These are phyloP conservation scores for Fusarium cyanostomum DNA, from an alignment of 2,329 filamentous ascomycete genomes.

Conservation along the genomic window DNA sequence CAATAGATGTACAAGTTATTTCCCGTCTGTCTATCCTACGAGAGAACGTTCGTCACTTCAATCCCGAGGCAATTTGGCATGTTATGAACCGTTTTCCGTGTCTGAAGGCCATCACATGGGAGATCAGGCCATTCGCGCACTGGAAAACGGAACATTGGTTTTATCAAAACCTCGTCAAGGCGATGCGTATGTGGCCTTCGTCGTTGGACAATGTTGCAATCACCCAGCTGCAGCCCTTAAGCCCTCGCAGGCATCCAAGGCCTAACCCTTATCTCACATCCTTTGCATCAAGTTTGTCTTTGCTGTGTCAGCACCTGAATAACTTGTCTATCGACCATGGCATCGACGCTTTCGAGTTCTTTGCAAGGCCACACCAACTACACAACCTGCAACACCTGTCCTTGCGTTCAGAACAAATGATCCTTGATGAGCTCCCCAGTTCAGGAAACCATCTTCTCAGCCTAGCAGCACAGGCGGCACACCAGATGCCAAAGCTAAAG, in stretches of 20 bases:
- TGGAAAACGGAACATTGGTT: neutral
- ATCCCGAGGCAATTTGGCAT: neutral
- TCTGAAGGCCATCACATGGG: neutral
- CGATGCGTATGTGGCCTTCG: neutral
- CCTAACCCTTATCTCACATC: neutral
- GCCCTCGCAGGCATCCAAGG: neutral
- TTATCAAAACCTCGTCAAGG: neutral
- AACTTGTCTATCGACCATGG: neutral
- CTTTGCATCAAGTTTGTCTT: neutral
- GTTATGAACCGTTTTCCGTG: neutral
- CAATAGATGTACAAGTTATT: neutral
- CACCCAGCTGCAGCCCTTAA: neutral
- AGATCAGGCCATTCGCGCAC: neutral
- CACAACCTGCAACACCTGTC: neutral
- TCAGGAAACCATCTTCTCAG: neutral
- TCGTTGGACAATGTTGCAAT: slow-evolving; percentile 1
- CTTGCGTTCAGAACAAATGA: neutral
- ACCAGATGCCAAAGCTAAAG: neutral
- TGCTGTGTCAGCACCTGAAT: neutral
- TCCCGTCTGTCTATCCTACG: neutral
- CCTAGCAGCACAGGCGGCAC: neutral
- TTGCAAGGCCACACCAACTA: neutral
- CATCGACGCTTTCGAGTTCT: slow-evolving; percentile 3
- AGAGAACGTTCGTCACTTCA: neutral
- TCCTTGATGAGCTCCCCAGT: neutral